phyloP scores from a whole-genome alignment of 129 eudicot genomes.

The Smallanthus sonchifolius region DNA sequence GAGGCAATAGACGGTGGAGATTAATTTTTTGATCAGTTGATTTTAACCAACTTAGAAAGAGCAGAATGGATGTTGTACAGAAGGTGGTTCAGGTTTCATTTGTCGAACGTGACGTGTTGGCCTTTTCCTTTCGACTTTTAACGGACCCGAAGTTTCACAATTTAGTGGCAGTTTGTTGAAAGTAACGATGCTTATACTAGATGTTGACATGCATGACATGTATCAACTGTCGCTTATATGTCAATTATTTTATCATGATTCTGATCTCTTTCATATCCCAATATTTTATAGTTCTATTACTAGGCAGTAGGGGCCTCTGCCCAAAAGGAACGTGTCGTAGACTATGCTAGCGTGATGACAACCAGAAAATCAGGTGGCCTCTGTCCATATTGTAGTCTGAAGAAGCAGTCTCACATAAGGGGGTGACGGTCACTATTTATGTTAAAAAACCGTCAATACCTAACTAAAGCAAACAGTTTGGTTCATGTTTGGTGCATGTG shows the following conservation, averaged over 20 bases:
- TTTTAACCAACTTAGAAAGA: constrained; percentile 23
- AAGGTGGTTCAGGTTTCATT: constrained; percentile 30
- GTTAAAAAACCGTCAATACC: too few relatives aligned
- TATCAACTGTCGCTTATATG: constrained; percentile 20
- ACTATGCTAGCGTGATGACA: not conserved
- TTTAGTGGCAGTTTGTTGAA: constrained; percentile 18
- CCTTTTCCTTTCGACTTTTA: constrained; percentile 6
- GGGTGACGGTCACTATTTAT: too few relatives aligned
- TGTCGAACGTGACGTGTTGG: constrained; percentile 17
- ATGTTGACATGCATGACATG: constrained; percentile 27
- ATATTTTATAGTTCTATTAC: not conserved
- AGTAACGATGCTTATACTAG: constrained; percentile 17
- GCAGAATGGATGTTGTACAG: constrained; percentile 31
- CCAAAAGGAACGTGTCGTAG: not conserved
- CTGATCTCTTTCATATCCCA: not conserved
- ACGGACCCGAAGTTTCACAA: constrained; percentile 12
- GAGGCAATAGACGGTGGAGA: constrained; percentile 31
- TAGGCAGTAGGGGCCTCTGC: not conserved
- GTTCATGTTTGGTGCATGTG: too few relatives aligned
- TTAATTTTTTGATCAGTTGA: constrained; percentile 31
- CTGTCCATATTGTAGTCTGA: too few relatives aligned
- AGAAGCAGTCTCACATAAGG: not conserved
- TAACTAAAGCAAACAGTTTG: too few relatives aligned
- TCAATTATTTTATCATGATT: constrained; percentile 8
- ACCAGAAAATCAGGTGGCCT: not conserved